Base-by-base conservation (phyloP, 495 filamentous ascomycete species). In the Hypoxylon perforatum region DNA sequence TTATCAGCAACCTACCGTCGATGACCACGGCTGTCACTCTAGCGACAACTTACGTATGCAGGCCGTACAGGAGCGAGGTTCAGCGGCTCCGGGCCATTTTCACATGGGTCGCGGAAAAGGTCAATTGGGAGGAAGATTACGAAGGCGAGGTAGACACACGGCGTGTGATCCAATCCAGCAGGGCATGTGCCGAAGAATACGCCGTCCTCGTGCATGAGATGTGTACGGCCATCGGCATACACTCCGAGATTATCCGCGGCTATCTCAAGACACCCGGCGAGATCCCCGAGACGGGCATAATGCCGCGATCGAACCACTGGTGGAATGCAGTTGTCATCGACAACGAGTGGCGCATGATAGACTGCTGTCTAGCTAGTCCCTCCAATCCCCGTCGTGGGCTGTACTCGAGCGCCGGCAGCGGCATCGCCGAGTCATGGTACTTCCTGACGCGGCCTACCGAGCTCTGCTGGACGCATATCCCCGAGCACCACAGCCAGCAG, bases 241-340 rank as follows among this genome's bases (percentile, higher is more conserved):
- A 93, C 64, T 88, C 90, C 23, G 93, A 97, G 61, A 81, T 92
- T 7, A 87, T 98, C 42, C 84, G 87, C 56, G 95, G 95, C 6
- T 97, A 91, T 70, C 87, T 99, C 28, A 99, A 98, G 73, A 79
- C 86, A 9, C 96, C 96, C 0, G 95, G 94, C 1, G 94, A 97
- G 66, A 76, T 87, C 1, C 82, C 92, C 14, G 94, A 97, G 33
- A 77, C 91, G 21, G 90, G 89, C 47, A 85, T 89, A 12, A 86
- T 91, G 56, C 89, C 87, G 28, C 87, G 90, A 35, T 86, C 94
- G 7, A 99, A 99, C 67, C 95, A 99, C 81, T 97, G 92, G 91
- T 99, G 95, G 95, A 99, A 99, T 71, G 89, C 92, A 1, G 93
- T 99, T 2, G 78, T 97, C 36, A 89, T 97, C 10, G 96, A 99